Base-by-base conservation (phyloP, 2,329 filamentous ascomycete species). In the Capronia americana region DNA sequence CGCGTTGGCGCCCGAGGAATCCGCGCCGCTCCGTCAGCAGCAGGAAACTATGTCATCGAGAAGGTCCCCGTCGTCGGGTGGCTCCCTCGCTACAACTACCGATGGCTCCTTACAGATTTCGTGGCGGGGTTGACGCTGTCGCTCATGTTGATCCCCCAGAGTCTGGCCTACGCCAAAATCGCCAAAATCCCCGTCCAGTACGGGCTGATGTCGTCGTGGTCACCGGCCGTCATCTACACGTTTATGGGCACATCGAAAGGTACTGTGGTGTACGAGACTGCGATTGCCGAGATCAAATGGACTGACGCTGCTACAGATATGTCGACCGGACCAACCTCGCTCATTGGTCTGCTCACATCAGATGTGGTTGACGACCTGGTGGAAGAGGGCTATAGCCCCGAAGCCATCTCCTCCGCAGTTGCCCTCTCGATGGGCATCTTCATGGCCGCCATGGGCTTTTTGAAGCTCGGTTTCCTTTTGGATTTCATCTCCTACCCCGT, bases 401-500 rank as follows among this genome's bases (percentile, higher is more conserved):
- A 84, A 23, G 81, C 85, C 38, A 86, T 90, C 38, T 85, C 87
- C 1, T 85, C 85, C 0, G 87, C 86, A 7, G 82, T 89, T 1
- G 86, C 87, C 12, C 83, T 90, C 73, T 85, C 87, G 77, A 86
- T 89, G 68, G 88, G 88, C 0, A 79, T 88, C 2, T 88, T 87
- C 71, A 81, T 84, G 17, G 81, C 90, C 24, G 79, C 82, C 17
- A 77, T 90, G 2, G 88, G 88, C 0, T 79, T 89, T 1, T 79
- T 89, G 24, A 87, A 87, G 60, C 83, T 90, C 4, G 87, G 87
- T 0, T 90, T 88, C 73, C 79, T 90, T 4, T 81, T 90, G 23
- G 87, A 90, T 66, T 90, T 88, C 71, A 86, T 90, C 70, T 89
- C 87, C 0, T 81, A 87, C 0, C 87, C 87, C 0, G 86, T 90